These are phyloP conservation scores for Phytophthora vignae DNA, from an alignment of 352 stramenopile genomes.

Conservation along the genomic window DNA sequence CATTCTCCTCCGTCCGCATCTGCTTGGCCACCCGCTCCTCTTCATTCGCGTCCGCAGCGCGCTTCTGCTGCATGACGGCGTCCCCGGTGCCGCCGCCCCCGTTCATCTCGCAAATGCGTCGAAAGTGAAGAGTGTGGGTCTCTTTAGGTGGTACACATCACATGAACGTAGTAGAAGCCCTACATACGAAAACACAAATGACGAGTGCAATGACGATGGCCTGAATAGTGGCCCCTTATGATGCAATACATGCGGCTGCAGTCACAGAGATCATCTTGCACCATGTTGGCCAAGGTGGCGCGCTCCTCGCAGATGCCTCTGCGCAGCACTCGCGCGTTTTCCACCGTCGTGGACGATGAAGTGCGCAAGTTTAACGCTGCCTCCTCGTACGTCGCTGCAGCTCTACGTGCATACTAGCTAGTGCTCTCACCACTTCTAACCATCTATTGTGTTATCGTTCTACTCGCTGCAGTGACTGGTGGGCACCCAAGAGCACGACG, in stretches of 20 bases:
- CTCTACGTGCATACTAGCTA: not conserved
- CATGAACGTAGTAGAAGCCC: not conserved
- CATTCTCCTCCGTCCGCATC: constrained; percentile 35
- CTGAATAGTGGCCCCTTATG: not conserved
- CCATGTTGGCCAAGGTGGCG: constrained; percentile 30
- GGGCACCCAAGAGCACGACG: constrained; percentile 74
- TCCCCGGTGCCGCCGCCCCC: constrained; percentile 5
- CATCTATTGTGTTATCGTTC: constrained; percentile 2
- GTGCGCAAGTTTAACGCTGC: constrained; percentile 85
- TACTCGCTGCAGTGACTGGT: constrained; percentile 74
- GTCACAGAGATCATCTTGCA: constrained; percentile 11
- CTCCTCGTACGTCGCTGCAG: constrained; percentile 57
- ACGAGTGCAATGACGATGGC: not conserved
- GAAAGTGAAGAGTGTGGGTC: constrained; percentile 17
- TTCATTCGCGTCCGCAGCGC: constrained; percentile 23
- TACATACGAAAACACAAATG: not conserved
- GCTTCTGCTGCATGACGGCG: constrained; percentile 34
- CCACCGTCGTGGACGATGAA: constrained; percentile 78
- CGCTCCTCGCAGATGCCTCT: constrained; percentile 6
- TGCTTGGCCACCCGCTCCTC: constrained; percentile 45
- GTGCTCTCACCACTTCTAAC: not conserved
- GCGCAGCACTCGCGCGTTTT: constrained; percentile 46
- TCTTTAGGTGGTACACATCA: constrained; percentile 19
- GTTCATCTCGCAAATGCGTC: constrained; percentile 28
- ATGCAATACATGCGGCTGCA: not conserved